A percentile compares a stretch with the other conserved stretches of the same genome.
Conservation (phyloP, 139 green algal genomes). For the Closterium sp. region DNA sequence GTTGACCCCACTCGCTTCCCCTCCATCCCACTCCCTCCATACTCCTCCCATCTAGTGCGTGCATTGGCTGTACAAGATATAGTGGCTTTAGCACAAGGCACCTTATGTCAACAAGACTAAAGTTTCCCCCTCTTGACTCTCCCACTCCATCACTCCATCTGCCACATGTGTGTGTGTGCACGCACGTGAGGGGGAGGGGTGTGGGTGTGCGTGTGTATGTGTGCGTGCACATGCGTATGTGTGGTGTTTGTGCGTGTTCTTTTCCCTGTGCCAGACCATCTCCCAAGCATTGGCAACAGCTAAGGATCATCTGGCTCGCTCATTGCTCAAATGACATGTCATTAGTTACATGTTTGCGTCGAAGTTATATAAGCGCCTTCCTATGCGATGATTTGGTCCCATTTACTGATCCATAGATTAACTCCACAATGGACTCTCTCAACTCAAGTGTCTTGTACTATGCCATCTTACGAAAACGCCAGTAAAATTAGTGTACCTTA, state of each 20-base stretch:
- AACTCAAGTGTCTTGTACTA: no score
- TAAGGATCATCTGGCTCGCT: conserved; percentile 21
- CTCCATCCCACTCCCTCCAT: background rate
- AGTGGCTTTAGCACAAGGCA: background rate
- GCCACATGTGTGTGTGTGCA: background rate
- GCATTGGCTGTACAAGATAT: background rate
- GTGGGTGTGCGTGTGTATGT: background rate
- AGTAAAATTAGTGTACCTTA: no score
- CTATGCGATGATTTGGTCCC: background rate
- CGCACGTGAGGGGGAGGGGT: background rate
- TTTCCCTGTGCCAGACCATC: conserved; percentile 22
- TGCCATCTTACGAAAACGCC: no score
- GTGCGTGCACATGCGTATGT: background rate
- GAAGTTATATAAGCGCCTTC: background rate
- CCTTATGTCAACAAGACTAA: background rate
- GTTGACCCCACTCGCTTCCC: no score
- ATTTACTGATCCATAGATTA: no score
- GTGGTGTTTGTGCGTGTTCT: conserved; percentile 1
- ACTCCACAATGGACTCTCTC: no score
- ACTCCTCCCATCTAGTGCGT: background rate
- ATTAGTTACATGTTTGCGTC: background rate
- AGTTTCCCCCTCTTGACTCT: background rate
- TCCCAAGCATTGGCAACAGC: conserved; percentile 40
- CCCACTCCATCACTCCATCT: background rate
- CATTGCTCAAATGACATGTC: conserved; percentile 29